Evolutionary conservation across 2,329 filamentous ascomycete genomes (phyloP).

Genomic region (Talaromyces sp.): DNA sequence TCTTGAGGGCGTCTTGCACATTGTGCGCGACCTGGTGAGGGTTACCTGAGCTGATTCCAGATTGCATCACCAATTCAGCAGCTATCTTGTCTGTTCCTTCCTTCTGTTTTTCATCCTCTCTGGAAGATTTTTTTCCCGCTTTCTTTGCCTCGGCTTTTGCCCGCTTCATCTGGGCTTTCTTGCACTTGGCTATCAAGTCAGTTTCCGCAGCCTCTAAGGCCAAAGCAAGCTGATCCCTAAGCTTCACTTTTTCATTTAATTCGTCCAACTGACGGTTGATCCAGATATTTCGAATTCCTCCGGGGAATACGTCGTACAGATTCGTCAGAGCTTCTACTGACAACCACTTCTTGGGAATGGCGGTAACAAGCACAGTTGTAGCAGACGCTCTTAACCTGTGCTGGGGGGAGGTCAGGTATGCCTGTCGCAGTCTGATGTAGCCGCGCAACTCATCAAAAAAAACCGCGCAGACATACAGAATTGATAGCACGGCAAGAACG

Average conservation of each 20-base stretch:
- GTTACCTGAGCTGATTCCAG: constrained; percentile 55
- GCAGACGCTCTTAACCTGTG: constrained; percentile 90
- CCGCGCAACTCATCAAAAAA: constrained; percentile 82
- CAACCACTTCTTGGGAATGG: constrained; percentile 88
- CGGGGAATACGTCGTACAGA: constrained; percentile 93
- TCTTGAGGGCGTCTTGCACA: constrained; percentile 44
- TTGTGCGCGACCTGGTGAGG: constrained; percentile 55
- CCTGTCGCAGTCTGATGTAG: constrained; percentile 90
- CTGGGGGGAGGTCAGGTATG: constrained; percentile 90
- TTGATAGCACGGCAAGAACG: constrained; percentile 70
- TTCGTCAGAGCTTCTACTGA: constrained; percentile 74
- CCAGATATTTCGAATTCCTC: constrained; percentile 93
- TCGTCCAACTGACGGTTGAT: constrained; percentile 85
- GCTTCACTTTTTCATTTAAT: constrained; percentile 77
- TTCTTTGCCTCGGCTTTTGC: constrained; percentile 62
- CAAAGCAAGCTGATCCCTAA: constrained; percentile 67
- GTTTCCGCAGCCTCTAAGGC: constrained; percentile 80
- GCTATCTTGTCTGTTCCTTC: constrained; percentile 50
- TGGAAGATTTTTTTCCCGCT: constrained; percentile 46
- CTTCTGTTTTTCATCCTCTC: constrained; percentile 44
- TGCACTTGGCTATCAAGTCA: constrained; percentile 73
- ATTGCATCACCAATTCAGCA: constrained; percentile 44
- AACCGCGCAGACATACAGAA: constrained; percentile 81
- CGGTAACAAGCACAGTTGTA: constrained; percentile 89
- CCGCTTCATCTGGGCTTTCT: constrained; percentile 72